These are phyloP conservation scores for Suillus variegatus DNA, from an alignment of 768 basidiomycete species.

Conservation along the genomic window DNA sequence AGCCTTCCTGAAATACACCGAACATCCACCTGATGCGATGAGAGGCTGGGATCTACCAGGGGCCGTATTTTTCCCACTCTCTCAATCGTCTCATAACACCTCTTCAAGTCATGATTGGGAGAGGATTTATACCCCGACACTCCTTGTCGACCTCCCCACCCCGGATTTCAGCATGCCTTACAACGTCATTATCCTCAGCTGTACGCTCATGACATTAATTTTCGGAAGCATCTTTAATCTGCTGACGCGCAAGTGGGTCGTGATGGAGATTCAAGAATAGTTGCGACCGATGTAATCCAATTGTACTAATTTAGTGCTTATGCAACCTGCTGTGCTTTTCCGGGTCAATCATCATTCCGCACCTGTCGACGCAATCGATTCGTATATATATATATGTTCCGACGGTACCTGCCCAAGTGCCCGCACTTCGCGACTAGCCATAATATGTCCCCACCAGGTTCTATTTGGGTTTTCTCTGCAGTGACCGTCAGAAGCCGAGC, in stretches of 20 bases:
- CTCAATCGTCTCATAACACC: neutral
- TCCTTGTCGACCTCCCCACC: slow-evolving; percentile 93
- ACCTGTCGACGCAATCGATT: neutral
- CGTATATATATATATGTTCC: neutral
- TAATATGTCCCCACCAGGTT: neutral
- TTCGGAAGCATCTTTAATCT: slow-evolving; percentile 93
- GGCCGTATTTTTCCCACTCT: slow-evolving; percentile 63
- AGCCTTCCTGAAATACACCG: slow-evolving; percentile 88
- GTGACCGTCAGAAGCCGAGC: neutral
- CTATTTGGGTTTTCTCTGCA: neutral
- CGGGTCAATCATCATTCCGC: neutral
- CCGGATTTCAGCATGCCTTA: slow-evolving; percentile 99
- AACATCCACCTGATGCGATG: slow-evolving; percentile 94
- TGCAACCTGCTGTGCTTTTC: neutral
- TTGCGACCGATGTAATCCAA: neutral
- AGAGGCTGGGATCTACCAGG: slow-evolving; percentile 93
- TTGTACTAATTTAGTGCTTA: neutral
- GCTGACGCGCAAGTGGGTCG: slow-evolving; percentile 79
- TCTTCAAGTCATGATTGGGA: slow-evolving; percentile 10
- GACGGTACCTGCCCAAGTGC: neutral
- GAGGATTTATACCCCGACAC: slow-evolving; percentile 75
- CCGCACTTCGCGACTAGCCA: neutral
- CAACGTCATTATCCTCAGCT: slow-evolving; percentile 97
- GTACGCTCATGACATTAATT: slow-evolving; percentile 86
- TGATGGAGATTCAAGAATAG: slow-evolving; percentile 38